Conservation (phyloP, 2,329 filamentous ascomycete genomes). For the Phaeosphaeria sp. region DNA sequence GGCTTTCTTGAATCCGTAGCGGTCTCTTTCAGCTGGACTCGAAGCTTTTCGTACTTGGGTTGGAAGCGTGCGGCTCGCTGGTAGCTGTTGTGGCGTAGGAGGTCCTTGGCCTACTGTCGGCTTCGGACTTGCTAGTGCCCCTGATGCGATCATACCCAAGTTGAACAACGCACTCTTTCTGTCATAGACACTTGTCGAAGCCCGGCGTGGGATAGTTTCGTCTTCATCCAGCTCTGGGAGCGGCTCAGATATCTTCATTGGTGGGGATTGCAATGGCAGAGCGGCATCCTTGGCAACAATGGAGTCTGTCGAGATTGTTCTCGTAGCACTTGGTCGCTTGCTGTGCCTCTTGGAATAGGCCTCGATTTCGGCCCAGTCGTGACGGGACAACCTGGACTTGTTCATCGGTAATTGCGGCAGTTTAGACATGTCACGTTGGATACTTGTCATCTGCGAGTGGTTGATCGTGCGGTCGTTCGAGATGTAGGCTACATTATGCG, state of each 20-base stretch:
- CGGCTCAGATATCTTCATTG: slow-evolving; percentile 29
- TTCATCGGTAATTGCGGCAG: slow-evolving; percentile 38
- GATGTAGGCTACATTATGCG: slow-evolving; percentile 9
- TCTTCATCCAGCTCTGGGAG: slow-evolving; percentile 45
- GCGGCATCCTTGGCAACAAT: slow-evolving; percentile 8
- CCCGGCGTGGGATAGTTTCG: slow-evolving; percentile 41
- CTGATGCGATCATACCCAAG: slow-evolving; percentile 26
- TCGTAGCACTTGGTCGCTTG: slow-evolving; percentile 26
- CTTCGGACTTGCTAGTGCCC: slow-evolving; percentile 16
- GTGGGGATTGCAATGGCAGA: slow-evolving; percentile 26
- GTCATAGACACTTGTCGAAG: slow-evolving; percentile 45
- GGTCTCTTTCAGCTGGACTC: slow-evolving; percentile 65
- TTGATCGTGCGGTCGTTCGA: slow-evolving; percentile 19
- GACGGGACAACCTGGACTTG: slow-evolving; percentile 40
- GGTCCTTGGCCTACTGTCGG: background rate
- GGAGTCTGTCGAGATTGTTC: slow-evolving; percentile 23
- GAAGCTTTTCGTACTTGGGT: slow-evolving; percentile 24
- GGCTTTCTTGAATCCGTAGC: slow-evolving; percentile 91
- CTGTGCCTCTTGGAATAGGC: slow-evolving; percentile 38
- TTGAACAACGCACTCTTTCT: slow-evolving; percentile 38
- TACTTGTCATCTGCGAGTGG: slow-evolving; percentile 32
- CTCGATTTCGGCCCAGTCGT: slow-evolving; percentile 44
- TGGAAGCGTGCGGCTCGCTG: slow-evolving; percentile 8
- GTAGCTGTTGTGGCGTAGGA: background rate
- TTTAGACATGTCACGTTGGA: slow-evolving; percentile 37